Evolutionary conservation across 768 basidiomycete genomes (phyloP), one percentile per base, ranked within the genome.

Genomic region (Naganishia vaughanmartiniae): DNA sequence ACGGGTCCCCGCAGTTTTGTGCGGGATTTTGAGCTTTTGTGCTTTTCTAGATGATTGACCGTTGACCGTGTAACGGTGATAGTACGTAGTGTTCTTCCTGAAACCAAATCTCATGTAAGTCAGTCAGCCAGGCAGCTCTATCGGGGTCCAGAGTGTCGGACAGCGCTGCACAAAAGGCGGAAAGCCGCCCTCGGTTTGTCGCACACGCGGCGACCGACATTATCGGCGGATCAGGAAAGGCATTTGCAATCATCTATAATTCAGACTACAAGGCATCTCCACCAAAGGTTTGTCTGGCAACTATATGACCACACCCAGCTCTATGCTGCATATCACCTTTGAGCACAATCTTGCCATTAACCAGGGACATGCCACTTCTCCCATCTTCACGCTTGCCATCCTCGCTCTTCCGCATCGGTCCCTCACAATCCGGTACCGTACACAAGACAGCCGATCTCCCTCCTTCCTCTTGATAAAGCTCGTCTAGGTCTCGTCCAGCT

Each of bases 401-500:
- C 21, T 77, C 79, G 19, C 78, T 79, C 45, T 75, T 55, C 54
- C 78, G 73, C 53, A 67, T 65, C 1, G 78, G 79, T 9, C 79
- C 79, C 45, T 80, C 80, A 48, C 78, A 79, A 66, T 80, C 79
- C 21, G 78, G 80, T 2, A 80, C 76, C 10, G 74, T 74, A 70
- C 78, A 79, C 4, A 80, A 55, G 19, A 77, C 70, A 54, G 76
- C 76, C 12, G 74, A 56, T 21, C 19, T 30, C 4, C 21, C 48
- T 21, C 30, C 33, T 34, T 54, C 60, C 24, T 26, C 39, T 4
- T 48, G 65, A 26, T 66, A 66, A 10, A 53, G 65, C 30, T 66
- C 65, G 48, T 66, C 65, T 26, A 53, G 48, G 48, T 53, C 42
- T 28, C 48, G 7, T 6, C 65, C 65, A 1, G 65, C 48, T 9